Evolutionary conservation across 2,329 filamentous ascomycete species (phyloP).

Genomic region (Diaporthe citrichinensis): DNA sequence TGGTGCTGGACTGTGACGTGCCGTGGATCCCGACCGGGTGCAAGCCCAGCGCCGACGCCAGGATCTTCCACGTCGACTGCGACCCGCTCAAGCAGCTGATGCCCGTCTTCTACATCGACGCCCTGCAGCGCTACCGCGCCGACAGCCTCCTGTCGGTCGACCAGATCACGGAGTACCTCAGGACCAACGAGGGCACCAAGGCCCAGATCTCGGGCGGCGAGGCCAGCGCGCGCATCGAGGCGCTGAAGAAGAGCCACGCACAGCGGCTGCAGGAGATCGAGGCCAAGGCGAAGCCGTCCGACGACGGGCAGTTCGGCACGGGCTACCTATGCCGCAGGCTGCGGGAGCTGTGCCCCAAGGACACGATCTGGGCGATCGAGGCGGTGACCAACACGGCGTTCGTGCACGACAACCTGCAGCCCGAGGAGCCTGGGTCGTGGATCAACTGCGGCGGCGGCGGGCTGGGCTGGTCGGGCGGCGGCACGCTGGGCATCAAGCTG

Average conservation of each 20-base stretch:
- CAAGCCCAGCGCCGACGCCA: constrained; percentile 65
- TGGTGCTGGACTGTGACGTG: constrained; percentile 91
- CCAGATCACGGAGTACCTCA: constrained; percentile 77
- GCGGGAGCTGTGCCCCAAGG: constrained; percentile 54
- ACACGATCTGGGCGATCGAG: constrained; percentile 81
- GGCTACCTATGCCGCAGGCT: constrained; percentile 58
- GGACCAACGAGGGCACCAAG: constrained; percentile 58
- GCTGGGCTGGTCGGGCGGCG: constrained; percentile 68
- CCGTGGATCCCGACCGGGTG: constrained; percentile 91
- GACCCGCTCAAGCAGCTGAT: constrained; percentile 80
- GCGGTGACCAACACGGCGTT: constrained; percentile 78
- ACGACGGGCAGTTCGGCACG: constrained; percentile 73
- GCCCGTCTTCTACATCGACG: constrained; percentile 79
- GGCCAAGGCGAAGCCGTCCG: constrained; percentile 67
- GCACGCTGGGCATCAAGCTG: constrained; percentile 64
- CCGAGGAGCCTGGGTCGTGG: constrained; percentile 66
- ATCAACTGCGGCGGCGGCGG: constrained; percentile 69
- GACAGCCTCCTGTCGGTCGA: constrained; percentile 75
- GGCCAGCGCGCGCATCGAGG: constrained; percentile 62
- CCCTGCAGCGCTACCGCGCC: constrained; percentile 75
- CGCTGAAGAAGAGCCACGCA: constrained; percentile 70
- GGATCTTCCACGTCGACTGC: constrained; percentile 75
- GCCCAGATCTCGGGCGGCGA: constrained; percentile 56
- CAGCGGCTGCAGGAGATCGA: constrained; percentile 73
- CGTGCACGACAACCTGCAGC: constrained; percentile 77